These are phyloP conservation scores for Diospyros lotus DNA, from an alignment of 148 eudicot species.

Conservation along the genomic window DNA sequence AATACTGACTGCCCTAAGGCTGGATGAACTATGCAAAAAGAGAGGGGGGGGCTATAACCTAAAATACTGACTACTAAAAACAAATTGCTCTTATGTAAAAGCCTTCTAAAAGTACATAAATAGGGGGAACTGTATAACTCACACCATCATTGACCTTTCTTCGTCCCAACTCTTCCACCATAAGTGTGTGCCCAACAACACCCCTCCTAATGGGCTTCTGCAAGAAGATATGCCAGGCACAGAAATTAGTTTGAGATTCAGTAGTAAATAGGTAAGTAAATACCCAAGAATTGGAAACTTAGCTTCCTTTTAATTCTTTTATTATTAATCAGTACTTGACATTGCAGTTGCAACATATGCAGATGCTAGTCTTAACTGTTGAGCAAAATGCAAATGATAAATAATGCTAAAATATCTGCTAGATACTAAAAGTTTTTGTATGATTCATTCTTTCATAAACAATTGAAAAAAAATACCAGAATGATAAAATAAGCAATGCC, in stretches of 20 bases:
- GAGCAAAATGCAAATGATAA: neutral
- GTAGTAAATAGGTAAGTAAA: too few species aligned
- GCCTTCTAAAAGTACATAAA: neutral
- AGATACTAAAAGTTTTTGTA: neutral
- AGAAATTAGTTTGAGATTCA: neutral
- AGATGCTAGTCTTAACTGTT: neutral
- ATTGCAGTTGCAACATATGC: too few species aligned
- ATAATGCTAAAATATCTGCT: neutral
- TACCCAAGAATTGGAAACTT: neutral
- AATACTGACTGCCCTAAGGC: neutral
- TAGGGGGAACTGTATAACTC: conserved; percentile 20
- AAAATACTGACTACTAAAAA: neutral
- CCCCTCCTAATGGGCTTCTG: conserved; percentile 92
- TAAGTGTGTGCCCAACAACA: conserved; percentile 66
- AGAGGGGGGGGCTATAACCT: neutral
- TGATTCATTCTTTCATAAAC: neutral
- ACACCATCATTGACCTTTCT: conserved; percentile 64
- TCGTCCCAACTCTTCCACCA: conserved; percentile 77
- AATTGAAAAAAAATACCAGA: neutral
- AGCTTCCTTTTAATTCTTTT: too few species aligned
- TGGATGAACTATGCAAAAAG: conserved; percentile 1
- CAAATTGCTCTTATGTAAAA: neutral
- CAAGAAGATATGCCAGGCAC: conserved; percentile 6
- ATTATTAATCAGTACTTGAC: too few species aligned
- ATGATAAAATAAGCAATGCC: too few species aligned